Percentiles rank a stretch among this genome's conserved stretches.
Conservation (phyloP, 106 monocot species). For the Acorus calamus region DNA sequence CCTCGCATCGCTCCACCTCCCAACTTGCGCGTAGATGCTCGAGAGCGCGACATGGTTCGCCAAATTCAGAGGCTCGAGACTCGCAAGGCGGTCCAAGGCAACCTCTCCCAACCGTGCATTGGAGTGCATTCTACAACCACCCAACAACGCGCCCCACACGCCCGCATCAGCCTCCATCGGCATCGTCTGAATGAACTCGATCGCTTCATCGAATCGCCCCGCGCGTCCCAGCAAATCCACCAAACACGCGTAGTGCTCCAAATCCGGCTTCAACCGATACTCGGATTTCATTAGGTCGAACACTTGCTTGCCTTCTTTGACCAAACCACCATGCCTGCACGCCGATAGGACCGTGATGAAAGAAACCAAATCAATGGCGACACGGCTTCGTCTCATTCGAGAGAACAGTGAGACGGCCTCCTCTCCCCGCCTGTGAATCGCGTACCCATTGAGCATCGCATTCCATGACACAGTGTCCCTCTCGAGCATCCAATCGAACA, state of each 20-base stretch:
- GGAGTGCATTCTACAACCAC: conserved; percentile 47
- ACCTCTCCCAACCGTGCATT: conserved; percentile 44
- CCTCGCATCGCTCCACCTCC: conserved; percentile 57
- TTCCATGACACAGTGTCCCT: conserved; percentile 59
- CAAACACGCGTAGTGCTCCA: conserved; percentile 59
- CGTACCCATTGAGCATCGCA: conserved; percentile 54
- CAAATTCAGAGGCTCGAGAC: conserved; percentile 39
- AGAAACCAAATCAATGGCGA: conserved; percentile 35
- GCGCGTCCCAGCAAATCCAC: conserved; percentile 54
- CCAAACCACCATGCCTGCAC: conserved; percentile 61
- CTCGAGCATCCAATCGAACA: conserved; percentile 46
- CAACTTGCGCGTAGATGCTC: conserved; percentile 57
- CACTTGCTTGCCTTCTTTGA: conserved; percentile 48
- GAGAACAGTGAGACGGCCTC: conserved; percentile 33
- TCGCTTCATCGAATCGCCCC: conserved; percentile 46
- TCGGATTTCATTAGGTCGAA: conserved; percentile 39
- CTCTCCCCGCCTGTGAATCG: conserved; percentile 47
- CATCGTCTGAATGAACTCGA: conserved; percentile 35
- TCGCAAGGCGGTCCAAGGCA: conserved; percentile 37
- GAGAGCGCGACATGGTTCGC: conserved; percentile 55
- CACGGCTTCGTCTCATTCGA: conserved; percentile 23
- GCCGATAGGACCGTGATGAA: conserved; percentile 58
- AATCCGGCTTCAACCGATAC: conserved; percentile 20
- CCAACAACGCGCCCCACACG: conserved; percentile 53
- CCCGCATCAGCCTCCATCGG: conserved; percentile 24